Conservation (phyloP, 352 stramenopile genomes). For the Phytophthora sp. region DNA sequence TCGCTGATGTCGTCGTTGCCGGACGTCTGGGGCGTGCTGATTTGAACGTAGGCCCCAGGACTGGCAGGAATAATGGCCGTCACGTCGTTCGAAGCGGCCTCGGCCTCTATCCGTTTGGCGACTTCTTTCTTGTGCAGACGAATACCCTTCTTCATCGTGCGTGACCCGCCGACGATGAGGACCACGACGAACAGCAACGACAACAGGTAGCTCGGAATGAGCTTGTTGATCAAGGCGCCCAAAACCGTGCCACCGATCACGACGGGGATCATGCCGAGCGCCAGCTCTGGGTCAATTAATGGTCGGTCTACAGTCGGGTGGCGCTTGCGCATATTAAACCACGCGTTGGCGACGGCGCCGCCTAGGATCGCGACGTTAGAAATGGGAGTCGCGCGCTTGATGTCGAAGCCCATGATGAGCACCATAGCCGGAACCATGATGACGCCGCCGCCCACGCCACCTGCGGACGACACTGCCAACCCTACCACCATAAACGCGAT, state of each 20-base stretch:
- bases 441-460: conserved; percentile 53
- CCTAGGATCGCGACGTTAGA: conserved; percentile 73
- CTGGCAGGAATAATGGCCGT: conserved; percentile 9
- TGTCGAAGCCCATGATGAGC: conserved; percentile 71
- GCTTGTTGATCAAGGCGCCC: conserved; percentile 60
- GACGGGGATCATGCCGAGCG: conserved; percentile 65
- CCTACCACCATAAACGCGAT: conserved; percentile 60
- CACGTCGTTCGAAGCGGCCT: conserved; percentile 8
- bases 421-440: conserved; percentile 68
- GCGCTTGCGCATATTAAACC: conserved; percentile 69
- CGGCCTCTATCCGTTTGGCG: conserved; percentile 34
- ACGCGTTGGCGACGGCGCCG: conserved; percentile 64
- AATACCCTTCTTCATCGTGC: conserved; percentile 37
- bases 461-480: conserved; percentile 52
- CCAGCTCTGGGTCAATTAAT: conserved; percentile 65
- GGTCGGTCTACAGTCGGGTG: conserved; percentile 60
- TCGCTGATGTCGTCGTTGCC: conserved; percentile 7
- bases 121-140: conserved; percentile 47
- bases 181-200: conserved; percentile 63
- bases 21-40: conserved; percentile 19
- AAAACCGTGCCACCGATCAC: conserved; percentile 66
- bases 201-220: conserved; percentile 66
- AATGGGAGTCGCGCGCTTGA: conserved; percentile 66
- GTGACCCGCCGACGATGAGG: conserved; percentile 40
- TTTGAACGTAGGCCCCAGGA: conserved; percentile 27